Evolutionary conservation across 805 yeast genomes (phyloP), one percentile per base, ranked within the genome.

Genomic region (Brettanomyces sp.): DNA sequence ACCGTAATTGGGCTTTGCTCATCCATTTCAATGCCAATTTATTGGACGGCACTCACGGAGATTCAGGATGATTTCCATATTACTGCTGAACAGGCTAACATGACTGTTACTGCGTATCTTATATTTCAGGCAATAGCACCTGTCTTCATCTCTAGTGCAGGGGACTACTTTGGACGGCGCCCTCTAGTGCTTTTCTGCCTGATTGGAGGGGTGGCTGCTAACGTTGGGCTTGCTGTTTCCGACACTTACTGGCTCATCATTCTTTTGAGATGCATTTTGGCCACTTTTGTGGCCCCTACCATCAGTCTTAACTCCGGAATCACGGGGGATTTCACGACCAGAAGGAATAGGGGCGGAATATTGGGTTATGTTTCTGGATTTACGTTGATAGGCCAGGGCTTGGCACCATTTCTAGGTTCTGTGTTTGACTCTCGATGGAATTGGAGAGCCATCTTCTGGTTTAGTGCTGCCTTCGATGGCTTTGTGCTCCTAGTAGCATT

Each of bases 371-470:
- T 78, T 1, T 59, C 77, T 14, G 91, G 95, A 0, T 66, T 80
- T 39, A 77, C 81, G 14, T 69, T 84, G 32, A 53, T 84, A 6
- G 95, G 95, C 1, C 82, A 81, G 55, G 88, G 87, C 2, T 69
- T 87, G 50, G 91, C 95, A 9, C 87, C 95, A 0, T 64, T 89
- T n/a, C 65, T 87, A 22, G 81, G 82, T 6, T 70, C 80, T 4
- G 64, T 66, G 1, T 54, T 76, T 58, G 85, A 68, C 47, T 73
- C 73, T 7, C 69, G 69, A 4, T 67, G 76, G 50, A 69, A 77
- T 18, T 88, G 96, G 95, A 70, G 90, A 53, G 77, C 88, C 0
- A 75, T 82, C n/a, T 84, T 85, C 54, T 79, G 87, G 79, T 85
- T 88, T 50, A 62, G 85, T 44, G 79, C 85, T 1, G 79, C 83